Evolutionary conservation across 257 asterid species (phyloP).

Genomic region (Lycium ferocissimum): DNA sequence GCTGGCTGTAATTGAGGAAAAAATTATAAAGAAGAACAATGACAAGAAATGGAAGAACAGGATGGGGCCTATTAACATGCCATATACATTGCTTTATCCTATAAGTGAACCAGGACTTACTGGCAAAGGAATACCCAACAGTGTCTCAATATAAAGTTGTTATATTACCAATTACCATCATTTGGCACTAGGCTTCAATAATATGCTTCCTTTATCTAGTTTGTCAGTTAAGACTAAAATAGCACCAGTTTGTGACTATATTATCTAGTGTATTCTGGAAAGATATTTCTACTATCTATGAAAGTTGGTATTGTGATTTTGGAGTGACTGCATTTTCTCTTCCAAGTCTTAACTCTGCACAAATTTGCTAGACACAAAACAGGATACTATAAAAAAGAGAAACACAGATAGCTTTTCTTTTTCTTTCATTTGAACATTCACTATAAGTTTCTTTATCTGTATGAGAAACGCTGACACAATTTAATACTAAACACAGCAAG

Average conservation of each 20-base stretch:
- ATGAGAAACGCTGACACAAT: no score
- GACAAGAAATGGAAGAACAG: slow-evolving; percentile 62
- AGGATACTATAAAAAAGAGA: no score
- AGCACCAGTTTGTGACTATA: not conserved
- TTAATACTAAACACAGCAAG: no score
- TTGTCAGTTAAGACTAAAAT: not conserved
- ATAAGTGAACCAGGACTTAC: slow-evolving; percentile 69
- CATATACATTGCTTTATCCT: slow-evolving; percentile 74
- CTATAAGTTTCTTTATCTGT: no score
- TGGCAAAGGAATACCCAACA: slow-evolving; percentile 82
- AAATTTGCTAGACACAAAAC: not conserved
- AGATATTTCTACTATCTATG: not conserved
- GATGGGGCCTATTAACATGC: slow-evolving; percentile 72
- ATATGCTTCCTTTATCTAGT: not conserved
- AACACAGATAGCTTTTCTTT: no score
- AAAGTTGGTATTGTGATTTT: not conserved
- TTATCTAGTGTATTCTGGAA: not conserved
- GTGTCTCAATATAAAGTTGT: slow-evolving; percentile 55
- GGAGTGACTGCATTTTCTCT: not conserved
- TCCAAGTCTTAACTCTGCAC: not conserved
- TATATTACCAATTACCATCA: not conserved
- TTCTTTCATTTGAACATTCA: no score
- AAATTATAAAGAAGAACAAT: slow-evolving; percentile 54
- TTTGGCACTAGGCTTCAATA: not conserved
- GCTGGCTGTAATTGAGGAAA: slow-evolving; percentile 57